Percentiles rank a stretch among this genome's conserved stretches.
phyloP scores from a whole-genome alignment of 2,329 filamentous ascomycete genomes.

The Epichloe uncinata region DNA sequence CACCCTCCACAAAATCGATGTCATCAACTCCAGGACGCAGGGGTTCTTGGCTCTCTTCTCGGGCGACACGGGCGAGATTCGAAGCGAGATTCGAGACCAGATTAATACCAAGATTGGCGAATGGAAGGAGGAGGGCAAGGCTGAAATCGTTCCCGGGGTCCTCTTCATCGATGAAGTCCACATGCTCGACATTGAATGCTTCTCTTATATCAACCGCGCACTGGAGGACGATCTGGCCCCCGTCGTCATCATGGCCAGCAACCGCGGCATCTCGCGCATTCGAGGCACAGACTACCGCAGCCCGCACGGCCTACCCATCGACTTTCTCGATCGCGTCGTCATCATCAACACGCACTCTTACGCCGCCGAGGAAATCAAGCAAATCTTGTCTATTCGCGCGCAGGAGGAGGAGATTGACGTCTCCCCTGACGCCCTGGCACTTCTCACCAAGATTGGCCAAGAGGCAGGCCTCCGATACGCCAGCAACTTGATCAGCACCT shows the following conservation, averaged over 20 bases:
- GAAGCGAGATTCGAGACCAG: conserved; percentile 93
- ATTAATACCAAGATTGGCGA: conserved; percentile 98
- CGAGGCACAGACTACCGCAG: conserved; percentile 87
- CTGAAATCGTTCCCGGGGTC: conserved; percentile 92
- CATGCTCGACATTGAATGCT: conserved; percentile 99
- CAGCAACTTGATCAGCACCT: conserved; percentile 95
- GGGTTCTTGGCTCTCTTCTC: conserved; percentile 96
- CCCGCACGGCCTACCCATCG: conserved; percentile 85
- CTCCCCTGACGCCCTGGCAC: conserved; percentile 72
- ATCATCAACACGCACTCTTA: conserved; percentile 93
- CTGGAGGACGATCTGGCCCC: conserved; percentile 89
- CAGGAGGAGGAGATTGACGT: conserved; percentile 94
- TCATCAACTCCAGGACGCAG: conserved; percentile 98
- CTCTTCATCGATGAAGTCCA: conserved; percentile 98
- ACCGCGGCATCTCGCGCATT: conserved; percentile 82
- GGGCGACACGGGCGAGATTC: conserved; percentile 93
- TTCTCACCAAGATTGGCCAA: conserved; percentile 89
- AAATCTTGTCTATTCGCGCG: conserved; percentile 85
- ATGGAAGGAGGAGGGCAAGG: conserved; percentile 99
- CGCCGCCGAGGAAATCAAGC: conserved; percentile 67
- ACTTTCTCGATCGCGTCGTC: conserved; percentile 90
- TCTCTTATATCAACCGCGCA: conserved; percentile 95
- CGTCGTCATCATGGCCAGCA: conserved; percentile 98
- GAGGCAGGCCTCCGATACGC: conserved; percentile 89
- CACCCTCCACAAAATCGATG: conserved; percentile 93